Base-by-base conservation (phyloP, 2,329 filamentous ascomycete species). In the Fusarium sp. region DNA sequence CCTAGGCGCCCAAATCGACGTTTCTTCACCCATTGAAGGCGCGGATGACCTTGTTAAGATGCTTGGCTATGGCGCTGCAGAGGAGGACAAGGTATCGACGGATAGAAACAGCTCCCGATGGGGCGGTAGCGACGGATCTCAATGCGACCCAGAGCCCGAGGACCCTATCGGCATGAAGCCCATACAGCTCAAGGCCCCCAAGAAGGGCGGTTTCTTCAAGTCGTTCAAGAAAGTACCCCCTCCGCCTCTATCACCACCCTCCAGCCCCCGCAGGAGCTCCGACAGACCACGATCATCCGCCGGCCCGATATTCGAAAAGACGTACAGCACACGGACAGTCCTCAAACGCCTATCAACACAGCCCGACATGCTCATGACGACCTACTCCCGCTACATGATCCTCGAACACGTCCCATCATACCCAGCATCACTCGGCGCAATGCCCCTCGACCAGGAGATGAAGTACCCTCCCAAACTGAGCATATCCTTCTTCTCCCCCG, bases 1-100 rank as follows among this genome's bases (percentile, higher is more conserved):
- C 74, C 82, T 92, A 18, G 89, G 88, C 1, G 89, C 86, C 0
- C 88, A 91, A 70, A 85, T 91, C 61, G 88, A 91, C 70, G 86
- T 90, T 16, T 90, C 88, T 0, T 87, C 88, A 3, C 86, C 85
- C 0, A 84, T 91, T 36, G 85, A 86, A 65, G 85, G 82, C 59
- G 83, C 83, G 35, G 84, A 85, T 6, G 89, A 91, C 68, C 83
- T 91, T 8, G 69, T 91, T 52, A 83, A 83, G 7, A 81, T 90
- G 7, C 76, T 91, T 16, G 86, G 81, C 35, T 82, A 81, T n/a
- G 80, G 84, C 16, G 68, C 75, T 1, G 10, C 20, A 0, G 78
- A 79, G 25, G 75, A 78, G 27, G 77, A 76, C 4, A 78, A 69
- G 56, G n/a, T 33, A 1, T 52, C 47, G 6, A 42, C 42, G 0